phyloP scores from a whole-genome alignment of 768 basidiomycete genomes.

The Clitopilus hobsonii region DNA sequence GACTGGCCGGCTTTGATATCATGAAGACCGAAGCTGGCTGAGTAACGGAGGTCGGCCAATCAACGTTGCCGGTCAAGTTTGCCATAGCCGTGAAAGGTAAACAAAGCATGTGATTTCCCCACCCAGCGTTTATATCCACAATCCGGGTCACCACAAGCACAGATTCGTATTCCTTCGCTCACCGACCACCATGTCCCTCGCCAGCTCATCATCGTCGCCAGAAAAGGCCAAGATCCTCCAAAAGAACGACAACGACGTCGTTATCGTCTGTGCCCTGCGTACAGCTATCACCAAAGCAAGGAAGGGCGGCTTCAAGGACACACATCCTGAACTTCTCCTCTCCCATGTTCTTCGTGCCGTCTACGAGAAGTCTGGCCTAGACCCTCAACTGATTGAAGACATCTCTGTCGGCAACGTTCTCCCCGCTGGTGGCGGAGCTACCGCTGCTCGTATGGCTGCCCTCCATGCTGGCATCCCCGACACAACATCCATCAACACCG shows the following conservation, averaged over 20 bases:
- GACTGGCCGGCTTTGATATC: background rate
- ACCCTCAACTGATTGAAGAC: conserved; percentile 82
- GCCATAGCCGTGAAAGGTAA: background rate
- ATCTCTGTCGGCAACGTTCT: conserved; percentile 86
- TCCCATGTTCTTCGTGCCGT: conserved; percentile 71
- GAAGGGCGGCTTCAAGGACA: conserved; percentile 92
- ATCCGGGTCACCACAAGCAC: background rate
- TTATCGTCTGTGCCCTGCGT: conserved; percentile 84
- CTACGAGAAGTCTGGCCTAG: conserved; percentile 62
- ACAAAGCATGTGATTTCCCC: background rate
- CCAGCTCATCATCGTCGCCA: conserved; percentile 21
- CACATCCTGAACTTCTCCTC: conserved; percentile 76
- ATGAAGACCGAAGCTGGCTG: background rate
- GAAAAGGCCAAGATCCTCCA: conserved; percentile 59
- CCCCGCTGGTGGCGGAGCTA: conserved; percentile 81
- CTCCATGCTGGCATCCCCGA: conserved; percentile 83
- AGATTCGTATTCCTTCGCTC: background rate
- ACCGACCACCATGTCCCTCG: background rate
- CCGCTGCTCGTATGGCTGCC: conserved; percentile 80
- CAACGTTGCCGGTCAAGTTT: background rate
- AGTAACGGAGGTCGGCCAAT: background rate
- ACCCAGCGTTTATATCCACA: background rate
- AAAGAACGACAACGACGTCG: conserved; percentile 82
- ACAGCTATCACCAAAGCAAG: conserved; percentile 88
- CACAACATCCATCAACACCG: conserved; percentile 68